These are phyloP conservation scores for Geotrichum aggregatum DNA, from an alignment of 1,139 yeast genomes.

Conservation along the genomic window DNA sequence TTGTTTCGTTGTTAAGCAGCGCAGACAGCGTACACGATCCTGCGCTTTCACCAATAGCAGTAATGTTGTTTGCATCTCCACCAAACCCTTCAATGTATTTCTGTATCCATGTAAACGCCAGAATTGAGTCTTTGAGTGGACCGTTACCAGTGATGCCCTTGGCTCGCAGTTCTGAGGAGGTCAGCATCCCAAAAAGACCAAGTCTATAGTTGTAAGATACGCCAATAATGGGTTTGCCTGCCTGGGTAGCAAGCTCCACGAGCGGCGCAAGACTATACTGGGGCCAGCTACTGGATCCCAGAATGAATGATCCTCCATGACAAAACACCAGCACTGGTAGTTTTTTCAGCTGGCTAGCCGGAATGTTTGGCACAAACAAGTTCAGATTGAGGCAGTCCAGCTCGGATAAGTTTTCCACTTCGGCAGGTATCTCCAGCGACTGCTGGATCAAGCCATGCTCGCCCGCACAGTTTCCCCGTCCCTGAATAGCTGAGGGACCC, in stretches of 20 bases:
- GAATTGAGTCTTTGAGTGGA: constrained; percentile 38
- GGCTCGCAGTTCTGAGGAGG: constrained; percentile 27
- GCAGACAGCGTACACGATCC: constrained; percentile 30
- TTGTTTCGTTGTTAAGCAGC: neutral
- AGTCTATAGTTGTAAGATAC: constrained; percentile 31
- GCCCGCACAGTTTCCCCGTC: neutral
- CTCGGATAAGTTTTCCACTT: neutral
- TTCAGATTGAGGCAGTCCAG: neutral
- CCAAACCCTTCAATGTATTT: constrained; percentile 40
- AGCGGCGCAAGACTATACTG: constrained; percentile 10
- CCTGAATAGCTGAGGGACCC: neutral
- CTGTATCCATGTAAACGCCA: constrained; percentile 40
- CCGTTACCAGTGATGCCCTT: constrained; percentile 29
- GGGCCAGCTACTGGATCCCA: constrained; percentile 26
- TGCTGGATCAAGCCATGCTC: neutral
- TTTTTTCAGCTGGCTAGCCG: neutral
- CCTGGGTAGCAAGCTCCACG: constrained; percentile 19
- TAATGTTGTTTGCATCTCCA: constrained; percentile 39
- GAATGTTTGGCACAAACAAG: neutral
- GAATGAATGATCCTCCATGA: constrained; percentile 32
- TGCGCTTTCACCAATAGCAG: constrained; percentile 41
- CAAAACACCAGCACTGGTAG: constrained; percentile 34
- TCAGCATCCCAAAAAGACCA: constrained; percentile 32
- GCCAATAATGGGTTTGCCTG: constrained; percentile 22
- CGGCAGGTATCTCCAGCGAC: neutral